phyloP scores from a whole-genome alignment of 1,284 basidiomycete species.

The Cerrena zonata region DNA sequence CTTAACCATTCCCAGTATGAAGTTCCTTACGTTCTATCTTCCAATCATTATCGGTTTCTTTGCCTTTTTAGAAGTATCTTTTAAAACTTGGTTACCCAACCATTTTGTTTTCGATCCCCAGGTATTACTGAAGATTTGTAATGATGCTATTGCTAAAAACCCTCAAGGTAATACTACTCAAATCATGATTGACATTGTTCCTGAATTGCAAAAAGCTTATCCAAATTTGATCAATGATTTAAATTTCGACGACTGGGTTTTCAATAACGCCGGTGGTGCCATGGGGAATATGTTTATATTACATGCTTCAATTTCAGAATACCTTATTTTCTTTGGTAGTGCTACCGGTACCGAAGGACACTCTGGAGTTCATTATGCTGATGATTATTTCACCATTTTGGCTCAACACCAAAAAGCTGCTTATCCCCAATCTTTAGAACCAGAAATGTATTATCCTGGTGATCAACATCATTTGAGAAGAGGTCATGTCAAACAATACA shows the following conservation, averaged over 20 bases:
- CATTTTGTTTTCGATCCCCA: constrained; percentile 66
- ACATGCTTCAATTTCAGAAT: constrained; percentile 89
- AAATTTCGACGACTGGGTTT: constrained; percentile 85
- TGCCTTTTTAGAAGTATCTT: too few species aligned
- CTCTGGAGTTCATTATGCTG: constrained; percentile 87
- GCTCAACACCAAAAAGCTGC: constrained; percentile 92
- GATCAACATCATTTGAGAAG: constrained; percentile 79
- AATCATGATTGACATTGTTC: constrained; percentile 70
- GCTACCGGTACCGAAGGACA: constrained; percentile 96
- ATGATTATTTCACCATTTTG: constrained; percentile 97
- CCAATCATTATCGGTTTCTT: too few species aligned
- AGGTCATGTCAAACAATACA: constrained; percentile 90
- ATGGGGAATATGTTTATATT: constrained; percentile 99
- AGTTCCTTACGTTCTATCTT: too few species aligned
- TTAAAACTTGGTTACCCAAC: too few species aligned
- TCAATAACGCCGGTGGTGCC: constrained; percentile 96
- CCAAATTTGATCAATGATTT: constrained; percentile 50
- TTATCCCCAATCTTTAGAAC: constrained; percentile 70
- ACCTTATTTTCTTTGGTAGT: constrained; percentile 92
- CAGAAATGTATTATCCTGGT: constrained; percentile 81
- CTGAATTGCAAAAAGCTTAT: constrained; percentile 68
- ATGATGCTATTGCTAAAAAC: constrained; percentile 61
- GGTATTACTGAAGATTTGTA: constrained; percentile 60
- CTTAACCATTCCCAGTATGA: too few species aligned
- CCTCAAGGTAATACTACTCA: constrained; percentile 47